These are phyloP conservation scores for Tympanopsis confertula DNA, from an alignment of 2,329 filamentous ascomycete species.

Conservation along the genomic window DNA sequence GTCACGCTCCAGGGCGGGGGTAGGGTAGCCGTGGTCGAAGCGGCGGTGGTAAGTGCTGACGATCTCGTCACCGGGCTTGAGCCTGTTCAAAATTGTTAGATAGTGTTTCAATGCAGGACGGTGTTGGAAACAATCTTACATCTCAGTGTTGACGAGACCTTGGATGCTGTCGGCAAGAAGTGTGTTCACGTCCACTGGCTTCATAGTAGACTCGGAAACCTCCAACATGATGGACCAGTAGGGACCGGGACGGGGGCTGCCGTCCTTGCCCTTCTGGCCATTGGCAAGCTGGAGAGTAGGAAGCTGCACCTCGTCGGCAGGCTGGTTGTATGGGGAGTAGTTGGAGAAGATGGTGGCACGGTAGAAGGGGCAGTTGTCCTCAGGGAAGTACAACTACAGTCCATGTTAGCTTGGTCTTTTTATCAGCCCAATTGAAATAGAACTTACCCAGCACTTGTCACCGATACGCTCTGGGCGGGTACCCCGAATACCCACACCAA, in stretches of 20 bases:
- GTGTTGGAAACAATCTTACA: conserved; percentile 21
- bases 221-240: conserved; percentile 99
- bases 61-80: conserved; percentile 81
- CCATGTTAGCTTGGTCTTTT: neutral
- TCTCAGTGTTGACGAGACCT: conserved; percentile 93
- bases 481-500: conserved; percentile 89
- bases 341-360: conserved; percentile 99
- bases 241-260: conserved; percentile 69
- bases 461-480: conserved; percentile 87
- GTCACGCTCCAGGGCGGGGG: conserved; percentile 89
- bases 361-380: conserved; percentile 98
- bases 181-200: conserved; percentile 79
- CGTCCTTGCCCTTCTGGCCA: conserved; percentile 66
- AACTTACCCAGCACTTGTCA: conserved; percentile 90
- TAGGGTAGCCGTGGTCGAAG: conserved; percentile 97
- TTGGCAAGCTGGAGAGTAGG: conserved; percentile 76
- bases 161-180: conserved; percentile 84
- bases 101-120: too few species aligned
- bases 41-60: conserved; percentile 96
- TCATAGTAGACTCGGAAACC: conserved; percentile 89
- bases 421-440: neutral
- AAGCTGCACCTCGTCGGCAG: conserved; percentile 68
- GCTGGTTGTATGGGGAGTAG: conserved; percentile 98
- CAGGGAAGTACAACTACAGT: conserved; percentile 81
- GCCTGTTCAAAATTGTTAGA: too few species aligned